Evolutionary conservation across 1,139 yeast genomes (phyloP), one percentile per base, ranked within the genome.

Genomic region (Kurtzmaniella quercitrusa): DNA sequence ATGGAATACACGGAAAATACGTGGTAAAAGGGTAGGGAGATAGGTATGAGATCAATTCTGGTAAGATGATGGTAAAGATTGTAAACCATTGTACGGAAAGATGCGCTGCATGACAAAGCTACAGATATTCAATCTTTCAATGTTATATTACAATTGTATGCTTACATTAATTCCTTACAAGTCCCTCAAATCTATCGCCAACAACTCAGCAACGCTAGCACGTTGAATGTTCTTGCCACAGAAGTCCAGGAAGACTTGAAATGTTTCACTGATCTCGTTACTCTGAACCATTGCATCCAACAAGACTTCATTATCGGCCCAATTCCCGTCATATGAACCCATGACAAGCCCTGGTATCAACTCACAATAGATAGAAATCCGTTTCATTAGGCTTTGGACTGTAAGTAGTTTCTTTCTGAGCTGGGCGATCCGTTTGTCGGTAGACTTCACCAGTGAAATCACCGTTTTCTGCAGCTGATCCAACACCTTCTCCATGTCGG

Each of bases 331-430:
- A 50, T 52, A 50, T 33, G 56, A 55, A 44, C 62, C 53, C 27
- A 59, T 55, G 5, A 67, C 60, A 40, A 68, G 60, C 18, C 63
- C 65, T 5, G 65, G 50, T 14, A 65, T 38, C 25, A 60, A 50
- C 9, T 41, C 43, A 14, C 48, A 37, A n/a, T 42, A 41, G 14
- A 42, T 38, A 16, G 42, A 37, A 14, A 46, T 37, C 18, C 43
- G 37, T 16, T 36, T 36, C 45, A 38, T 27, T 2, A 41, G 21
- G 12, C 34, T 18, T 16, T 43, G 45, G 12, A 43, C 31, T 5
- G 21, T 27, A 17, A 36, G 12, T 10, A 36, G 21, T 21, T 19
- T 36, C n/a, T 19, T 19, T 19, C 25, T 18, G n/a, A 48, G 39
- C 8, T 38, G 23, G 6, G 46, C 40, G 37, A 48, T 48, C 7